Base-by-base conservation (phyloP, 2,329 filamentous ascomycete species). In the Blastomyces gilchristii region DNA sequence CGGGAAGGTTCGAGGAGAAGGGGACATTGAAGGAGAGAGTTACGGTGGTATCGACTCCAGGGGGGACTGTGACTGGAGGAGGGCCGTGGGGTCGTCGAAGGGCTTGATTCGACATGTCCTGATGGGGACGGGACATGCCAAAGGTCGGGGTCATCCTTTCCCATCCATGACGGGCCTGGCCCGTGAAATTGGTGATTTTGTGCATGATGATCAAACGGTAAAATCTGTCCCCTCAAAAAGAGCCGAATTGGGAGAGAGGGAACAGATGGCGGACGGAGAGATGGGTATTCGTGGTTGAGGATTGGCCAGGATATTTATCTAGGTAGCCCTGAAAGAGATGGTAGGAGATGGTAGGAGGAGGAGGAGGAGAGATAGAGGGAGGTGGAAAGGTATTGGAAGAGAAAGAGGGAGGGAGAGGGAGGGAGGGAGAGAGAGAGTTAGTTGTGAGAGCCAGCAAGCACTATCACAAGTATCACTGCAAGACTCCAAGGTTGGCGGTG, bases 21-120 rank as follows among this genome's bases (percentile, higher is more conserved):
- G 94, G 94, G 58, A 99, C 89, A 74, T 97, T 97, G 86, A 99
- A 97, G 68, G 91, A 93, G 75, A 96, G 88, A 77, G 95, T 91
- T 76, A 97, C 90, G 68, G 86, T 86, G 61, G 93, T 89, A 72
- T 87, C 83, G 66, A 87, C 81, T 67, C 88, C 86, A 64, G 88
- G 85, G 68, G 88, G 86, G 70, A 86, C 82, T 70, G 86, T 81
- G 61, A 72, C 79, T 25, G 79, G 79, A 43, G 75, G 73, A 64
- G 74, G 74, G 66, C 83, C 74, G 54, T 72, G 73, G 73, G 81
- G 74, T 67, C 84, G 83, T 76, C 85, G 85, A 71, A 83, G 76
- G 64, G 81, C 77, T 67, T 81, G 77, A 69, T 78, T 76, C 67
- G 78, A 69, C 74, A 83, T 78, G 64, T 85, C 82, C 73, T 81